Conservation (phyloP, 257 asterid species). For the Apocynum venetum region DNA sequence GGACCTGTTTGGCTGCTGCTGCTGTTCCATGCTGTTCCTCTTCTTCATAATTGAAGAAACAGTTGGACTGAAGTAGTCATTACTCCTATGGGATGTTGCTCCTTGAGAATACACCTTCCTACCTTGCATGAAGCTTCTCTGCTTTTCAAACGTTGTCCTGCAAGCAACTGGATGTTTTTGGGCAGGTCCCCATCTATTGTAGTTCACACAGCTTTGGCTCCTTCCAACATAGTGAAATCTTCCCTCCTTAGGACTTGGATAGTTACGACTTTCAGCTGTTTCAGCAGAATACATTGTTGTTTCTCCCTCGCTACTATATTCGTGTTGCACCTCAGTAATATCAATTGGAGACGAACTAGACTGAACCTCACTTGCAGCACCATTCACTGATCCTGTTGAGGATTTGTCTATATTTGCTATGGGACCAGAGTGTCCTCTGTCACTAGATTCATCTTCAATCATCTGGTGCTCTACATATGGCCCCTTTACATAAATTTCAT, state of each 20-base stretch:
- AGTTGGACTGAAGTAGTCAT: conserved; percentile 84
- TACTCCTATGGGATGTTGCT: conserved; percentile 75
- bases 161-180: conserved; percentile 55
- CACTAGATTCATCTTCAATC: conserved; percentile 28
- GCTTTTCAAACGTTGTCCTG: conserved; percentile 57
- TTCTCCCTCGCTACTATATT: conserved; percentile 90
- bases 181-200: conserved; percentile 71
- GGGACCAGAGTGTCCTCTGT: conserved; percentile 29
- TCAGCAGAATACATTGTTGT: conserved; percentile 99
- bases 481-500: conserved; percentile 36
- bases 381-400: conserved; percentile 81
- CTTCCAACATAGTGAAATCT: conserved; percentile 64
- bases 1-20: conserved; percentile 33
- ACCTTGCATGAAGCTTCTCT: conserved; percentile 57
- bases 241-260: conserved; percentile 66
- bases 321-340: conserved; percentile 39
- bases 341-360: conserved; percentile 58
- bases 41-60: conserved; percentile 93
- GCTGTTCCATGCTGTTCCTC: conserved; percentile 53
- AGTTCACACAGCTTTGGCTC: conserved; percentile 89
- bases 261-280: conserved; percentile 92
- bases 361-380: conserved; percentile 61
- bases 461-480: conserved; percentile 18
- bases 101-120: conserved; percentile 86
- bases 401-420: conserved; percentile 49